Base-by-base conservation (phyloP, 208 protist species). In the Leishmania braziliensis region DNA sequence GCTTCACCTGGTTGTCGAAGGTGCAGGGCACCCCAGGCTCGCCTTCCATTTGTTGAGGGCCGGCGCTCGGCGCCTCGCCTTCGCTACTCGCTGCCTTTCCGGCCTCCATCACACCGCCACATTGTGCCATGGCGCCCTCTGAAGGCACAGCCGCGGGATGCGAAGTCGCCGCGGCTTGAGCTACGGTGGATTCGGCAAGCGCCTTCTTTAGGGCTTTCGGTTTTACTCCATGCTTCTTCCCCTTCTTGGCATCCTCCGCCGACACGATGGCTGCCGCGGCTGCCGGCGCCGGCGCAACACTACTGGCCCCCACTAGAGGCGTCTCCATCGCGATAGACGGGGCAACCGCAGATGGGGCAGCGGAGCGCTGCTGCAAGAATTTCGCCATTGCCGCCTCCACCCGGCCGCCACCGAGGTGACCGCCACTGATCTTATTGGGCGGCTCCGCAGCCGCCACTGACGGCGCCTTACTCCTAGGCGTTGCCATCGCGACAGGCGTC, bases 1-100 rank as follows among this genome's bases (percentile, higher is more conserved):
- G 85, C 36, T 77, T 80, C 33, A 94, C 90, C 39, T 81, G 60
- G 75, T 96, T 89, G 43, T 87, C 82, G n/a, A 96, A 89, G 6
- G 84, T 77, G 72, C 87, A 89, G 12, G 91, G 87, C 4, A 70
- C 23, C 29, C 20, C 29, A 9, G 3, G 29, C 10, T 20, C 51
- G 5, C 51, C 48, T 12, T 65, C 73, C 50, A 51, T 1, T 26
- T 23, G 5, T 5, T 58, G 33, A 1, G 73, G 29, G 51, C 9
- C 0, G 23, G 48, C 48, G 16, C 8, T 43, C 5, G 29, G 16
- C n/a, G 18, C 8, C 20, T 51, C 43, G 16, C 46, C n/a, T 5
- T 10, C 66, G 8, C 20, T n/a, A 43, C 43, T 14, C 8, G 23
- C 36, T 48, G 20, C 0, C 23, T 43, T 9, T 2, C 9, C 68